These are phyloP conservation scores for Exophiala sp. DNA, from an alignment of 2,329 filamentous ascomycete genomes.

Conservation along the genomic window DNA sequence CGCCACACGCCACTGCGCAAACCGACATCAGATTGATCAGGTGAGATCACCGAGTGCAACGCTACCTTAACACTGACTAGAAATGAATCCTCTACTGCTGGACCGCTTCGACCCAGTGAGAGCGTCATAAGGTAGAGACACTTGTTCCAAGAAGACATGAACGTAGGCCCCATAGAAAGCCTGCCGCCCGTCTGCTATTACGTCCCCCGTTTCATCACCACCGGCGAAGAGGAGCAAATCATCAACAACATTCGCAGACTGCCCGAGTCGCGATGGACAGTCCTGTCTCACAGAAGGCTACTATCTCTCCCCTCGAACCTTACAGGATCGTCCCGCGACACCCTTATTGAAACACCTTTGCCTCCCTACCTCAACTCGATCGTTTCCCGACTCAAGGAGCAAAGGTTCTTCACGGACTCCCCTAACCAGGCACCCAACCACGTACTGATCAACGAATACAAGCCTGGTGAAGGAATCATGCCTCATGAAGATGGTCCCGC, in stretches of 20 bases:
- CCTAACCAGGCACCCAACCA: conserved; percentile 79
- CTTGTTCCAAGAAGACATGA: conserved; percentile 36
- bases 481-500: conserved; percentile 88
- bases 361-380: conserved; percentile 68
- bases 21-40: too few species aligned
- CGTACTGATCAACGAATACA: conserved; percentile 89
- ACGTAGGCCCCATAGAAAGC: conserved; percentile 44
- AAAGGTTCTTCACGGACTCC: conserved; percentile 54
- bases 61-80: too few species aligned
- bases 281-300: conserved; percentile 78
- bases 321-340: conserved; percentile 56
- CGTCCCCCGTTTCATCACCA: conserved; percentile 74
- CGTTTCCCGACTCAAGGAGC: conserved; percentile 49
- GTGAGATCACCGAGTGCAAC: too few species aligned
- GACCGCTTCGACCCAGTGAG: too few species aligned
- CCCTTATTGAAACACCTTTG: conserved; percentile 63
- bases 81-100: too few species aligned
- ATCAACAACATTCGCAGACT: conserved; percentile 61
- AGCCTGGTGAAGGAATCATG: conserved; percentile 87
- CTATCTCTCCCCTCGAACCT: conserved; percentile 87
- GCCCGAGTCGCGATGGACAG: conserved; percentile 75
- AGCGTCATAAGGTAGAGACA: too few species aligned
- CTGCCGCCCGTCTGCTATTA: conserved; percentile 70
- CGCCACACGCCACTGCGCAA: too few species aligned
- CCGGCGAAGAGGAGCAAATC: conserved; percentile 65